phyloP scores from a whole-genome alignment of 192 early-diverging fungal genomes.

The Spizellomyces punctatus region DNA sequence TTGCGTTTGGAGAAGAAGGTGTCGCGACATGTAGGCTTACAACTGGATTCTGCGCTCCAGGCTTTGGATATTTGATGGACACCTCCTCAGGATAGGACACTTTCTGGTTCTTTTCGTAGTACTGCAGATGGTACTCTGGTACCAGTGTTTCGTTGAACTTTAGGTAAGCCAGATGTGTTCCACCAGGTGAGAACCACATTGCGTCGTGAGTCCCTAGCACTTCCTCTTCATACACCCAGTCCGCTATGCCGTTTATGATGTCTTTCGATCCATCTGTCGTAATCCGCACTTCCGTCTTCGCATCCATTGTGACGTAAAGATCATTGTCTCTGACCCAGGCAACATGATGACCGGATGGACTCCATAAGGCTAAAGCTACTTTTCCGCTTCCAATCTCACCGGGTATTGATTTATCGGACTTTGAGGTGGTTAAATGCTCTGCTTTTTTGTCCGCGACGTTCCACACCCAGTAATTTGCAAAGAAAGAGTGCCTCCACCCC shows the following conservation, averaged over 20 bases:
- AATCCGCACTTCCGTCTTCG: conserved; percentile 64
- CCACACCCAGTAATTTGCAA: conserved; percentile 80
- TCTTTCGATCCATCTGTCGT: conserved; percentile 81
- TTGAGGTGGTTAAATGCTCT: conserved; percentile 56
- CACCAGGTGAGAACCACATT: conserved; percentile 90
- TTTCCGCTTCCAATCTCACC: conserved; percentile 46
- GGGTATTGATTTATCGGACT: conserved; percentile 40
- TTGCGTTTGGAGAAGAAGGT: conserved; percentile 27
- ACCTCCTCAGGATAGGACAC: conserved; percentile 73
- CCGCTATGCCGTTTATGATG: conserved; percentile 92
- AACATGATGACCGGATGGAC: conserved; percentile 74
- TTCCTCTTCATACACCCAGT: conserved; percentile 99
- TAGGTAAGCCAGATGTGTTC: conserved; percentile 74
- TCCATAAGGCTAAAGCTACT: conserved; percentile 75
- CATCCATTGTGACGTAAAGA: conserved; percentile 74
- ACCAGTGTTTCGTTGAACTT: conserved; percentile 86
- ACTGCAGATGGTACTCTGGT: conserved; percentile 75
- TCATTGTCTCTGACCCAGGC: conserved; percentile 89
- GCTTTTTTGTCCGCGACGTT: conserved; percentile 61
- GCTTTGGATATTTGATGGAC: conserved; percentile 86
- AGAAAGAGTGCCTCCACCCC: conserved; percentile 83
- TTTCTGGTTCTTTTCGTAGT: conserved; percentile 60
- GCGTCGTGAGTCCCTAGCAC: conserved; percentile 69
- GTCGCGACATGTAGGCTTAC: conserved; percentile 74
- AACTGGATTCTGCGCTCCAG: conserved; percentile 84